Evolutionary conservation across 805 yeast genomes (phyloP).

Genomic region (Priceomyces castillae): DNA sequence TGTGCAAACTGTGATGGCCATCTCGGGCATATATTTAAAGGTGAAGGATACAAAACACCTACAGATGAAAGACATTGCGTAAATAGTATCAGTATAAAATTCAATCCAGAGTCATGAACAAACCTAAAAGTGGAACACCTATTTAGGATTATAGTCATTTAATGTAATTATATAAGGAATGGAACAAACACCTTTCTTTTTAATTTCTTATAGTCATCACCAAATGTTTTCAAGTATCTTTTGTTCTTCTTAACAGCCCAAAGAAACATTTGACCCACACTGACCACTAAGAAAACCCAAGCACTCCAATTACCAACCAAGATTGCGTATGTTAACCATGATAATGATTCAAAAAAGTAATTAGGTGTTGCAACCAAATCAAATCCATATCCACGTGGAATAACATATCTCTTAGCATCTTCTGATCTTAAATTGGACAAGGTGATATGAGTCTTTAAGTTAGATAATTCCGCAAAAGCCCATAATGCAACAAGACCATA

Average conservation of each 20-base stretch:
- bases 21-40: conserved; percentile 90
- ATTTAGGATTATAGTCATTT: not conserved
- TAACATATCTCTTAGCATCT: conserved; percentile 52
- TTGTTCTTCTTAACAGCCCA: conserved; percentile 91
- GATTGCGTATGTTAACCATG: conserved; percentile 71
- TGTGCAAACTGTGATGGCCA: conserved; percentile 91
- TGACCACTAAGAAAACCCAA: conserved; percentile 65
- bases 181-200: conserved; percentile 78
- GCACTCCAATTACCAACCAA: conserved; percentile 78
- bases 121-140: not conserved
- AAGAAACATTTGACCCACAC: conserved; percentile 77
- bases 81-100: conserved; percentile 77
- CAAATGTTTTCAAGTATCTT: conserved; percentile 64
- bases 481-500: conserved; percentile 42
- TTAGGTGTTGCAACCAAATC: conserved; percentile 85
- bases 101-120: conserved; percentile 23
- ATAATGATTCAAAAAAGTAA: conserved; percentile 80
- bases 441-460: conserved; percentile 66
- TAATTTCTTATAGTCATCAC: conserved; percentile 72
- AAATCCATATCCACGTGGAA: conserved; percentile 86
- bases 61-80: conserved; percentile 95
- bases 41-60: conserved; percentile 88
- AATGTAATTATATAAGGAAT: conserved; percentile 46
- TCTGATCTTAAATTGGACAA: conserved; percentile 58
- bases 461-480: conserved; percentile 66